Percentiles rank a stretch among this genome's conserved stretches.
phyloP scores from a whole-genome alignment of 2,329 filamentous ascomycete genomes.

The Hortaea werneckii region DNA sequence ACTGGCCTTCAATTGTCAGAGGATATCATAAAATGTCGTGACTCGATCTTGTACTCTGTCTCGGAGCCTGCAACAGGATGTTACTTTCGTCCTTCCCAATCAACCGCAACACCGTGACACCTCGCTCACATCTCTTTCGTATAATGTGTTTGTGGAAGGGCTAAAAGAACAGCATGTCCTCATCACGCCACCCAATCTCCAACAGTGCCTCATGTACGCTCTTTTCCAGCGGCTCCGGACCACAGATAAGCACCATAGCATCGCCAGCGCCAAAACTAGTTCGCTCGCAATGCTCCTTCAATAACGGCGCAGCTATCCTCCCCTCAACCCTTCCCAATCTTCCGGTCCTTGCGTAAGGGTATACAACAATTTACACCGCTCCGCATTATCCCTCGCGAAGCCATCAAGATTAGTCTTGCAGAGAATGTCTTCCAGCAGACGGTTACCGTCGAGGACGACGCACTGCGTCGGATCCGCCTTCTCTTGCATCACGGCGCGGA shows the following conservation, averaged over 20 bases:
- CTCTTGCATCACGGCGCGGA: constrained; percentile 63
- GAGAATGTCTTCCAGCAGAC: constrained; percentile 70
- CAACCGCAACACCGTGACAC: not conserved
- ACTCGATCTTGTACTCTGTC: too few species aligned
- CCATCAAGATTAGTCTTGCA: constrained; percentile 62
- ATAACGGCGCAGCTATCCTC: constrained; percentile 52
- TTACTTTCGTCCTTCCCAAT: too few species aligned
- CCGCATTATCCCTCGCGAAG: constrained; percentile 44
- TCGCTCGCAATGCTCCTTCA: constrained; percentile 46
- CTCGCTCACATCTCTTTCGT: not conserved
- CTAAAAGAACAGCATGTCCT: constrained; percentile 67
- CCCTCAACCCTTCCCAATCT: constrained; percentile 61
- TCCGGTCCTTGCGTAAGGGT: constrained; percentile 55
- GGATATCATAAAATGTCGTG: too few species aligned
- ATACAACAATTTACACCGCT: constrained; percentile 56
- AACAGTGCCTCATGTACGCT: constrained; percentile 47
- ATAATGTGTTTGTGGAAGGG: too few species aligned
- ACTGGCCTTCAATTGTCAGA: too few species aligned
- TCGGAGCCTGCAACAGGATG: too few species aligned
- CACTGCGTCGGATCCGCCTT: constrained; percentile 55
- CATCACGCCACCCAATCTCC: constrained; percentile 59
- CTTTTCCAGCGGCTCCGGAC: constrained; percentile 65
- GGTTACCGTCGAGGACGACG: constrained; percentile 68
- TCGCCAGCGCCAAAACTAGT: constrained; percentile 28
- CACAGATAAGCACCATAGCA: constrained; percentile 66